Evolutionary conservation across 768 basidiomycete species (phyloP).

Genomic region (Favolaschia claudopus): DNA sequence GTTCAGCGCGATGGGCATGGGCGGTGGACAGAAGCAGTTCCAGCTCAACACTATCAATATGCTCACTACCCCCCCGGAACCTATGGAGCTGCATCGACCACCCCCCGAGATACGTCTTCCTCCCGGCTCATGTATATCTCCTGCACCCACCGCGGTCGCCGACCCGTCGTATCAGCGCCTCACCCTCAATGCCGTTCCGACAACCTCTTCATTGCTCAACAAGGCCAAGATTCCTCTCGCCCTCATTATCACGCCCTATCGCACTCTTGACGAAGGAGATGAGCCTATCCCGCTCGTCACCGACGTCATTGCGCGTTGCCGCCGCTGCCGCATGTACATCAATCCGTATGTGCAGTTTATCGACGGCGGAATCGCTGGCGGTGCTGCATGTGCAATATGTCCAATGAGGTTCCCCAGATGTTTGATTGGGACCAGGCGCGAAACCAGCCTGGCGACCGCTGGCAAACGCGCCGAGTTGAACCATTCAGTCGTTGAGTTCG

Average conservation of each 20-base stretch:
- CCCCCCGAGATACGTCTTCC: constrained; percentile 93
- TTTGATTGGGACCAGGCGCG: constrained; percentile 98
- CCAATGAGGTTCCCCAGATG: constrained; percentile 96
- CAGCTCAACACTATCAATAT: constrained; percentile 90
- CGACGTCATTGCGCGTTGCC: constrained; percentile 95
- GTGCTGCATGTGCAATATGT: constrained; percentile 98
- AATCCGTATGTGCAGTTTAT: constrained; percentile 98
- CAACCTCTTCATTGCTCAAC: constrained; percentile 82
- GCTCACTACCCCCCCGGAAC: constrained; percentile 92
- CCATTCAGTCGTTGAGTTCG: constrained; percentile 92
- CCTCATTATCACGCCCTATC: constrained; percentile 89
- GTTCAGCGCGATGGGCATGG: constrained; percentile 89
- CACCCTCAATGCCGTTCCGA: constrained; percentile 93
- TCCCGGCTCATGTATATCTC: constrained; percentile 81
- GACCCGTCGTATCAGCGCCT: constrained; percentile 91
- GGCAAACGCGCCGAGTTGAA: constrained; percentile 95
- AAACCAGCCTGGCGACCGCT: constrained; percentile 95
- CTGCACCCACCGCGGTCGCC: constrained; percentile 81
- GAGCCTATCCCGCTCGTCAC: constrained; percentile 88
- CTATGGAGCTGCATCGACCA: constrained; percentile 77
- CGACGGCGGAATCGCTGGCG: constrained; percentile 99
- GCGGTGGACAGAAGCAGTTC: constrained; percentile 75
- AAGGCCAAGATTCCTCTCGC: constrained; percentile 94
- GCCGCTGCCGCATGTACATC: constrained; percentile 96
- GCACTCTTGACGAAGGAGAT: constrained; percentile 84